phyloP scores from a whole-genome alignment of 1,284 basidiomycete genomes.

The Puccinia novopanici region DNA sequence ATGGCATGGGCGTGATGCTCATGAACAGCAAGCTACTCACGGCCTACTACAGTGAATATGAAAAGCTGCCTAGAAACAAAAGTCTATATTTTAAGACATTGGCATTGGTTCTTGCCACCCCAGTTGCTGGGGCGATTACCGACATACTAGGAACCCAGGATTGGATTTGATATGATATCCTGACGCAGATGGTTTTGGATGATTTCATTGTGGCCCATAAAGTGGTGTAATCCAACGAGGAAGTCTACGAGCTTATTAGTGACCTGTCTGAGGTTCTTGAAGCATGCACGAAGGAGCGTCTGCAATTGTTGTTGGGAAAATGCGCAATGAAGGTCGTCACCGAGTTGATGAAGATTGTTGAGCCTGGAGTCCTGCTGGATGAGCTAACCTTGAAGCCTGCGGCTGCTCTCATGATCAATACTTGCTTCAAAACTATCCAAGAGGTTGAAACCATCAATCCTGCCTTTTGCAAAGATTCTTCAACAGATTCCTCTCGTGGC shows the following conservation, averaged over 20 bases:
- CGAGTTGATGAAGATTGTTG: conserved; percentile 33
- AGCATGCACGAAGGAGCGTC: conserved; percentile 7
- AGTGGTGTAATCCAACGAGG: not conserved
- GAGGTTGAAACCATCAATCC: not conserved
- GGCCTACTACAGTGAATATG: not conserved
- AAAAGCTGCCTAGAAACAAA: not conserved
- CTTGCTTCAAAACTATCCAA: not conserved
- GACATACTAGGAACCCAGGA: not conserved
- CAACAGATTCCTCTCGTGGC: conserved; percentile 1
- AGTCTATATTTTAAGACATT: conserved; percentile 1
- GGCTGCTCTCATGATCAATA: conserved; percentile 16
- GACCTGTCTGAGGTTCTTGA: conserved; percentile 25
- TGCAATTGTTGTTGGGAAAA: conserved; percentile 10
- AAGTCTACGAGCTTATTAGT: conserved; percentile 1
- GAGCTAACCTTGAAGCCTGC: conserved; percentile 13
- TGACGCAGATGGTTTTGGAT: not conserved
- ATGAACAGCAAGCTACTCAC: conserved; percentile 20
- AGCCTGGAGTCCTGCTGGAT: conserved; percentile 40
- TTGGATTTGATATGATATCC: conserved; percentile 21
- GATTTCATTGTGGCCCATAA: conserved; percentile 27
- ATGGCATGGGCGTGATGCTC: conserved; percentile 23
- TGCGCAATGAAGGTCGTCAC: not conserved
- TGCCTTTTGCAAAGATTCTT: conserved; percentile 3
- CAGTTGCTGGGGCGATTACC: not conserved
- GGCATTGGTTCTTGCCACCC: not conserved